A percentile compares a stretch with the other conserved stretches of the same genome.
Evolutionary conservation across 805 yeast genomes (phyloP).

Genomic region (Kluyveromyces nonfermentans): DNA sequence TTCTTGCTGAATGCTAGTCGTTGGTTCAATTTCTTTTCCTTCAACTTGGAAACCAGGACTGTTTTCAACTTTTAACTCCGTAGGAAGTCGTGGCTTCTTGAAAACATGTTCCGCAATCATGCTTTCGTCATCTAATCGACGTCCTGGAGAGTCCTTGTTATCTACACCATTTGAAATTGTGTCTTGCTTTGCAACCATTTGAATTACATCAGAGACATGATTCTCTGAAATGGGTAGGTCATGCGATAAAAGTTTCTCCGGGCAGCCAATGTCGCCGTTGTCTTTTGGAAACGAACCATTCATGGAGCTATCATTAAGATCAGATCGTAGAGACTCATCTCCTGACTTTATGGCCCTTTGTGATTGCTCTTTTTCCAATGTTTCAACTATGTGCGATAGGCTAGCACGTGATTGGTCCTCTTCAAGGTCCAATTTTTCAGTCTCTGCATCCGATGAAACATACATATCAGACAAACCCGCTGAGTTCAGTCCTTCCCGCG

Average conservation of each 20-base stretch:
- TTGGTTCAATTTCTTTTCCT: constrained; percentile 3
- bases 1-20: constrained; percentile 5
- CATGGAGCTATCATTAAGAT: neutral
- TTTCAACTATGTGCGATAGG: constrained; percentile 7
- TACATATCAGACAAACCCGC: constrained; percentile 33
- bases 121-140: constrained; percentile 5
- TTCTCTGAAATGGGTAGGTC: no score
- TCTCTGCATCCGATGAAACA: constrained; percentile 70
- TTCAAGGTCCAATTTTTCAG: constrained; percentile 65
- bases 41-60: constrained; percentile 8
- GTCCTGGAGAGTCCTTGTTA: neutral
- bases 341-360: neutral
- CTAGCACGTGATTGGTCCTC: constrained; percentile 4
- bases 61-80: constrained; percentile 8
- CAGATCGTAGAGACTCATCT: neutral
- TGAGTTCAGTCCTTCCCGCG: constrained; percentile 39
- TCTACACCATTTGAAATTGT: neutral
- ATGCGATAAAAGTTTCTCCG: no score
- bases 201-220: no score
- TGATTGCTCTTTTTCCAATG: neutral
- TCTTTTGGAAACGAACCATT: no score
- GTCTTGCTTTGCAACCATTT: no score
- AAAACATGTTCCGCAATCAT: neutral
- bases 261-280: no score
- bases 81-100: constrained; percentile 3